Percentiles rank a stretch among this genome's conserved stretches.
Conservation (phyloP, 805 yeast species). For the Dipodascus albidus region DNA sequence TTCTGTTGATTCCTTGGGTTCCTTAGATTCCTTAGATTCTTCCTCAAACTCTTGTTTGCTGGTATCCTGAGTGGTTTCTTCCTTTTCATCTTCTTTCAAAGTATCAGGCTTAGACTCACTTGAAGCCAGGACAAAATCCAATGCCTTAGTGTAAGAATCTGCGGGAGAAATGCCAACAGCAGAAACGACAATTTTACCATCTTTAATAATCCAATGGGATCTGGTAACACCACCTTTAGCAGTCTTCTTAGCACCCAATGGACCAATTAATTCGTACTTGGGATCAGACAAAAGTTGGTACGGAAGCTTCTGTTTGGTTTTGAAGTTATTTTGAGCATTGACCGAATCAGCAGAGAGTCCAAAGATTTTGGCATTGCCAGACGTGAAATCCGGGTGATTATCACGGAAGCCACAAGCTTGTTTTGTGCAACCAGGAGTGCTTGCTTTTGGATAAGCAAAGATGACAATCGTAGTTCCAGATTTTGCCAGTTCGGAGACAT, state of each 20-base stretch:
- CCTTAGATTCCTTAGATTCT: constrained; percentile 1
- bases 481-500: constrained; percentile 32
- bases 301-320: constrained; percentile 59
- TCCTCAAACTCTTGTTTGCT: constrained; percentile 2
- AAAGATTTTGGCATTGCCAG: constrained; percentile 45
- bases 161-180: constrained; percentile 40
- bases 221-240: constrained; percentile 53
- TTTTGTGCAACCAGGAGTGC: constrained; percentile 93
- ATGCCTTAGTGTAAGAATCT: constrained; percentile 21
- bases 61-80: too few relatives aligned
- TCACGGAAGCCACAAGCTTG: constrained; percentile 87
- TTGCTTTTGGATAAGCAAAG: constrained; percentile 76
- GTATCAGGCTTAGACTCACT: constrained; percentile 1
- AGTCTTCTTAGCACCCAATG: constrained; percentile 72
- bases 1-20: not conserved
- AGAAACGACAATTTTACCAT: constrained; percentile 53
- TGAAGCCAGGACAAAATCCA: constrained; percentile 13
- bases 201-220: constrained; percentile 84
- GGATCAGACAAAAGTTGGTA: constrained; percentile 75
- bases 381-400: constrained; percentile 41
- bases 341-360: constrained; percentile 83
- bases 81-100: constrained; percentile 2
- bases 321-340: constrained; percentile 64
- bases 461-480: constrained; percentile 38
- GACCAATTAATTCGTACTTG: constrained; percentile 49